Base-by-base conservation (phyloP, 148 eudicot genomes). In the Persicaria maculosa region DNA sequence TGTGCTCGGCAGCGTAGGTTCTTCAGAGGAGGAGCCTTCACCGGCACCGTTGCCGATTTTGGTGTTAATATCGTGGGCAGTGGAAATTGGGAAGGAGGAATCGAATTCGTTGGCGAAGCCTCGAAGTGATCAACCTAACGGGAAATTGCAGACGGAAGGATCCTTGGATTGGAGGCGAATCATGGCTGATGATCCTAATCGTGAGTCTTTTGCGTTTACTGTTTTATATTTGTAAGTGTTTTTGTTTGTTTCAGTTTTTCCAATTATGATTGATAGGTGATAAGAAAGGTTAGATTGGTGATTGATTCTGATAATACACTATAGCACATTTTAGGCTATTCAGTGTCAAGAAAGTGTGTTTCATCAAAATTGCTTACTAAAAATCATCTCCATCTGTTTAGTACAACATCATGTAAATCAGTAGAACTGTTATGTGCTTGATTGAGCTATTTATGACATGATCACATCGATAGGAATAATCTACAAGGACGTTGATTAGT, bases 141-240 rank as follows among this genome's bases (percentile, higher is more conserved):
- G 90, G 78, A 84, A 77, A 71, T 74, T 91, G 86, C 91, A 86
- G 77, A 89, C 75, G 25, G 88, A 82, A 0, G 87, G 74, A 50
- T 89, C 94, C 0, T 69, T 91, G 85, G 97, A 93, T 86, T 91
- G 98, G 98, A 85, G 83, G 57, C 82, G 74, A 17, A 44, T 89
- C 68, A 88, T 87, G 87, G 83, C 87, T 4, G 85, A 83, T 50
- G 93, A 93, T 83, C 90, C 90, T 17, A 68, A 78, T 61, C 45
- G 98, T 93, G 77, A 85, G 90, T 69, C 48, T 11, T 16, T 78
- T 78, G 53, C 25, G 31, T 53, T 50, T 53, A 43, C 16, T 14
- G 40, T 43, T 72, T 16, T 15, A 40, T 50, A 15, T 22, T 22
- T 16, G 44, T 25, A 19, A 43, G n/a, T n/a, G n/a, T n/a, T n/a